phyloP scores from a whole-genome alignment of 805 yeast genomes.

The Ogataea chonburiensis region DNA sequence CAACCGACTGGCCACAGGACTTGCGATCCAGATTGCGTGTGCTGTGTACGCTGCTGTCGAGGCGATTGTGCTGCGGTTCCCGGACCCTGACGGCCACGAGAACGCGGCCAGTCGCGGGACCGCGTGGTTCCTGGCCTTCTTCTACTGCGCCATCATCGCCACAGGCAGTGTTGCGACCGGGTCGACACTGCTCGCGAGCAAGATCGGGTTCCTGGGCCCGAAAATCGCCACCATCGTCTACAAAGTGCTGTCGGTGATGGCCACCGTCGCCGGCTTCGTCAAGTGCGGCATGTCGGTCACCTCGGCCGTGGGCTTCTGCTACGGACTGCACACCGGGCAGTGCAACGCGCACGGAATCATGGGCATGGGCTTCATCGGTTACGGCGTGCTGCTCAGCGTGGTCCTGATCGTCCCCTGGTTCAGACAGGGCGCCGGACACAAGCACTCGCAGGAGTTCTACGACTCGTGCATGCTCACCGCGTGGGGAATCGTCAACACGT shows the following conservation, averaged over 20 bases:
- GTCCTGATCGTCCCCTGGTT: conserved; percentile 77
- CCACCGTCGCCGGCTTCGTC: conserved; percentile 69
- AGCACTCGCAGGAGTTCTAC: conserved; percentile 76
- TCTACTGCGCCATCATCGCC: conserved; percentile 48
- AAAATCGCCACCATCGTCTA: conserved; percentile 37
- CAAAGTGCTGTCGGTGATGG: conserved; percentile 45
- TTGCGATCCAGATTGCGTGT: conserved; percentile 45
- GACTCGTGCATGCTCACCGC: conserved; percentile 77
- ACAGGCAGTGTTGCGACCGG: conserved; percentile 58
- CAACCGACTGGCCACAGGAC: conserved; percentile 43
- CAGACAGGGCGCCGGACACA: conserved; percentile 43
- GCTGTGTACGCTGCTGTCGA: conserved; percentile 56
- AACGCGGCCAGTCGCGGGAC: conserved; percentile 67
- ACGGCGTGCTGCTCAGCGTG: conserved; percentile 68
- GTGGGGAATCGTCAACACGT: conserved; percentile 94
- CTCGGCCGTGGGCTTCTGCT: conserved; percentile 84
- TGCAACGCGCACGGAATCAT: conserved; percentile 96
- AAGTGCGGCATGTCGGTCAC: conserved; percentile 78
- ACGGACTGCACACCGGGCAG: conserved; percentile 82
- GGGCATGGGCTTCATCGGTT: conserved; percentile 85
- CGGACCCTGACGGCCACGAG: conserved; percentile 65
- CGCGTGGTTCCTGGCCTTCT: conserved; percentile 56
- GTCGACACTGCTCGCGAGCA: conserved; percentile 36
- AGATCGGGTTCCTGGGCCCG: conserved; percentile 40
- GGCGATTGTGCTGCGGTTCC: conserved; percentile 55